Evolutionary conservation across 2,329 filamentous ascomycete genomes (phyloP).

Genomic region (Exutisphaerella laricina): DNA sequence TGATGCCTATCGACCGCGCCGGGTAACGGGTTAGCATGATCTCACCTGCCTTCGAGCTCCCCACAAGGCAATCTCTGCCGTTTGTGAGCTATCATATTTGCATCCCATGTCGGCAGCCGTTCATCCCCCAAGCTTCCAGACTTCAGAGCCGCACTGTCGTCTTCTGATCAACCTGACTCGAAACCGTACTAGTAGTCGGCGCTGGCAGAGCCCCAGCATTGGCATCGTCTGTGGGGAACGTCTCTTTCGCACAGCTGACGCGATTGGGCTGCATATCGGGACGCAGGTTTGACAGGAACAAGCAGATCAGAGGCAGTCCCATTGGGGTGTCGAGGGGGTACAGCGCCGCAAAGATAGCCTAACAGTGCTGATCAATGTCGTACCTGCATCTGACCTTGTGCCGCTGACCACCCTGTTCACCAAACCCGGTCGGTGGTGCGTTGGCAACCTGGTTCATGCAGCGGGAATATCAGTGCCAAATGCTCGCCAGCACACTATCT

Average conservation of each 20-base stretch:
- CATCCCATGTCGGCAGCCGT: constrained; percentile 1
- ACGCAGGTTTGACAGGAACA: constrained; percentile 19
- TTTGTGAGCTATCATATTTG: constrained; percentile 21
- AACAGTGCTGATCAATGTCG: constrained; percentile 21
- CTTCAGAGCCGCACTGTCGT: constrained; percentile 1
- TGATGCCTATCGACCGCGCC: constrained; percentile 8
- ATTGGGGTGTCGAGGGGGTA: background rate
- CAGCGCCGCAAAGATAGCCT: background rate
- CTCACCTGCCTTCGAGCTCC: constrained; percentile 1
- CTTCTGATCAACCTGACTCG: background rate
- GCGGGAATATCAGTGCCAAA: constrained; percentile 2
- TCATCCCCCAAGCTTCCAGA: no score
- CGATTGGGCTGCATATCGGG: constrained; percentile 15
- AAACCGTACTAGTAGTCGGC: constrained; percentile 9
- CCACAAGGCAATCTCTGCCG: constrained; percentile 10
- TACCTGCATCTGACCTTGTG: constrained; percentile 20
- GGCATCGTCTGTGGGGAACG: constrained; percentile 12
- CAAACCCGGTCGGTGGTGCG: constrained; percentile 19
- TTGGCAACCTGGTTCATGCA: constrained; percentile 17
- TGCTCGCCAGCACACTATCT: constrained; percentile 4
- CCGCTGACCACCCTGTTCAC: constrained; percentile 14
- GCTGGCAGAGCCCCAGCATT: constrained; percentile 12
- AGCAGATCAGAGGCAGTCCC: constrained; percentile 2
- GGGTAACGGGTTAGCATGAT: constrained; percentile 6
- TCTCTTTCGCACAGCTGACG: constrained; percentile 14